Evolutionary conservation across 495 filamentous ascomycete species (phyloP).

Genomic region (Aspergillus diversus): DNA sequence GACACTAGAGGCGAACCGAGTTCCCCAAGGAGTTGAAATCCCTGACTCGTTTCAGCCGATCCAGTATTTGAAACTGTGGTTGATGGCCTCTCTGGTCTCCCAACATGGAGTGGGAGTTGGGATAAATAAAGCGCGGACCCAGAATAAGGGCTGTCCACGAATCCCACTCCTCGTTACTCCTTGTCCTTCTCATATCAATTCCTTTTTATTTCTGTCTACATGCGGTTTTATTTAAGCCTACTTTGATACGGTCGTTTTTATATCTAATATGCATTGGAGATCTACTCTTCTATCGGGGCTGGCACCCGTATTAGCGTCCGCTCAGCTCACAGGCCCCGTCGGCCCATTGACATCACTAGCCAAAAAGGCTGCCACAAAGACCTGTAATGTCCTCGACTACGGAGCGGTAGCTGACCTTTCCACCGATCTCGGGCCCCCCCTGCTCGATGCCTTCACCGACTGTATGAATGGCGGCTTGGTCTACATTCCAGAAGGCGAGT

Average conservation of each 20-base stretch:
- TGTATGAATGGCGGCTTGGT: slow-evolving; percentile 45
- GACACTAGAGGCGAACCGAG: too few relatives aligned
- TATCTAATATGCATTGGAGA: slow-evolving; percentile 6
- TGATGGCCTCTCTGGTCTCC: too few relatives aligned
- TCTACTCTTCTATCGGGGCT: slow-evolving; percentile 31
- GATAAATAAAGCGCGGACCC: too few relatives aligned
- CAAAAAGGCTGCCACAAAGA: slow-evolving; percentile 37
- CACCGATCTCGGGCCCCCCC: slow-evolving; percentile 51
- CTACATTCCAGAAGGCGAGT: slow-evolving; percentile 41
- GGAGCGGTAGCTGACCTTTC: slow-evolving; percentile 50
- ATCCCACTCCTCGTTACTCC: too few relatives aligned
- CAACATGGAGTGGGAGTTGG: too few relatives aligned
- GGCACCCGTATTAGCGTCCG: slow-evolving; percentile 37
- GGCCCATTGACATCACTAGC: slow-evolving; percentile 45
- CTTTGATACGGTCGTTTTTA: background rate
- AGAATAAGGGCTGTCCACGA: too few relatives aligned
- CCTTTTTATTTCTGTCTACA: too few relatives aligned
- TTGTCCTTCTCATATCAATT: too few relatives aligned
- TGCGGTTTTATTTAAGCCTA: too few relatives aligned
- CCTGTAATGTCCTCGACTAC: slow-evolving; percentile 56
- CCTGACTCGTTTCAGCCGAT: too few relatives aligned
- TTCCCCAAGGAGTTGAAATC: too few relatives aligned
- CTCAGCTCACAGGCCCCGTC: slow-evolving; percentile 47
- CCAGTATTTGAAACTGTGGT: too few relatives aligned
- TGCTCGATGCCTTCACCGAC: slow-evolving; percentile 50